phyloP scores from a whole-genome alignment of 108 stramenopile species.

The Pseudonitzschia multiseries region DNA sequence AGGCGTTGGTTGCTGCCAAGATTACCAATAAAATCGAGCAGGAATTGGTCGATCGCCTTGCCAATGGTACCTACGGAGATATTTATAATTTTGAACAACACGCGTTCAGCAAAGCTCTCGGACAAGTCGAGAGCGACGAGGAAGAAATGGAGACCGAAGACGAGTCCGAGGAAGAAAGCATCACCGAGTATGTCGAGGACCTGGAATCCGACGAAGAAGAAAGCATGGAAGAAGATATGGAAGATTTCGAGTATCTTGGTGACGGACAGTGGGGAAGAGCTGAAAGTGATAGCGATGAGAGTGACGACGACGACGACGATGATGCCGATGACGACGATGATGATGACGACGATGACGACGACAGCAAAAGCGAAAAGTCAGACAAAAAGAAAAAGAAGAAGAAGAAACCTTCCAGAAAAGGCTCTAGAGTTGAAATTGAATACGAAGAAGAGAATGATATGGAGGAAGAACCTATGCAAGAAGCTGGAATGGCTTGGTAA shows the following conservation, averaged over 20 bases:
- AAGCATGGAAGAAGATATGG: constrained; percentile 66
- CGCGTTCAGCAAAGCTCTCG: constrained; percentile 80
- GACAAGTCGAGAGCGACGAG: constrained; percentile 56
- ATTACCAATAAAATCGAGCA: constrained; percentile 90
- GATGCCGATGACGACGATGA: constrained; percentile 25
- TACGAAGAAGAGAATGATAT: constrained; percentile 84
- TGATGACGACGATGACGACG: constrained; percentile 35
- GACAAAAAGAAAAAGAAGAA: constrained; percentile 23
- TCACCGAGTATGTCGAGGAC: constrained; percentile 83
- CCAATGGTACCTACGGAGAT: constrained; percentile 95
- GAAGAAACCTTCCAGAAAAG: constrained; percentile 40
- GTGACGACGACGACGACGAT: constrained; percentile 46
- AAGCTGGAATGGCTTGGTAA: constrained; percentile 46
- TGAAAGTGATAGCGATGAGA: constrained; percentile 34
- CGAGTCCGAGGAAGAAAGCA: constrained; percentile 64
- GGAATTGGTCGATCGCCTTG: constrained; percentile 93
- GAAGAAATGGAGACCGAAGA: constrained; percentile 64
- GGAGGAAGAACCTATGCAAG: constrained; percentile 38
- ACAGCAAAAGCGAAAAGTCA: constrained; percentile 30
- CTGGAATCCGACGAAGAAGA: constrained; percentile 79
- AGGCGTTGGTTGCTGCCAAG: constrained; percentile 92
- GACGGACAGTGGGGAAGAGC: constrained; percentile 59
- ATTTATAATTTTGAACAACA: constrained; percentile 96
- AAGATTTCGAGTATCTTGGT: constrained; percentile 74
- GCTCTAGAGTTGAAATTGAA: constrained; percentile 79